Base-by-base conservation (phyloP, 2,329 filamentous ascomycete genomes). In the Cryphonectria japonica region DNA sequence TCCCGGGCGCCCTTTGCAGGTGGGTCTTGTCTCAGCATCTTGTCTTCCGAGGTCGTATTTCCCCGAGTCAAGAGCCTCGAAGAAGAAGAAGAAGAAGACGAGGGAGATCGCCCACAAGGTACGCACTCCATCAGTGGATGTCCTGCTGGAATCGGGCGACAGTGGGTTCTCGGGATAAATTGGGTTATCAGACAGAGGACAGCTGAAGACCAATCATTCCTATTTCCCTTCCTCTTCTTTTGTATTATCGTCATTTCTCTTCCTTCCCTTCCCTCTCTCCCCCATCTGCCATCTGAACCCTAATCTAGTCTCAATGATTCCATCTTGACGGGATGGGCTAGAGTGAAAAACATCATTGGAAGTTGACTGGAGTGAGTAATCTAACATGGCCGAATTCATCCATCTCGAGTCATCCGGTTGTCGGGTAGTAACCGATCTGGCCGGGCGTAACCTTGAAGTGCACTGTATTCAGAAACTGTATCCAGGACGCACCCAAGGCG, bases 351-450 rank as follows among this genome's bases (percentile, higher is more conserved):
- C 13, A 59, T 34, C 5, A 59, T 32, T 59, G 54, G 29, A 59
- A 29, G 54, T 16, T 32, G 29, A 19, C 32, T 29, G 6, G 26
- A 59, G 52, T 29, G 26, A 14, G 29, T 57, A 16, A 29, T 26
- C 13, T 32, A 6, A 59, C 32, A 29, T 32, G 54, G 26, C 29
- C 54, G 54, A 59, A 43, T 26, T 19, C 16, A 22, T 19, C 26
- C 34, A 43, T 63, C 14, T 63, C 52, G 37, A 43, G 60, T 37
- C 34, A 37, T 63, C 37, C 61, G 61, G 61, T 43, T 64, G 26
- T 46, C 61, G 34, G 61, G 3, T 64, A 32, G n/a, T 26, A 43
- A 13, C 37, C 61, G 61, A 46, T 9, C 39, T 22, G 61, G 4
- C 34, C 14, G 61, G 8, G 13, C 22, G 34, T 9, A n/a, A 43